Evolutionary conservation across 768 basidiomycete genomes (phyloP).

Genomic region (Agrocybe pediades): DNA sequence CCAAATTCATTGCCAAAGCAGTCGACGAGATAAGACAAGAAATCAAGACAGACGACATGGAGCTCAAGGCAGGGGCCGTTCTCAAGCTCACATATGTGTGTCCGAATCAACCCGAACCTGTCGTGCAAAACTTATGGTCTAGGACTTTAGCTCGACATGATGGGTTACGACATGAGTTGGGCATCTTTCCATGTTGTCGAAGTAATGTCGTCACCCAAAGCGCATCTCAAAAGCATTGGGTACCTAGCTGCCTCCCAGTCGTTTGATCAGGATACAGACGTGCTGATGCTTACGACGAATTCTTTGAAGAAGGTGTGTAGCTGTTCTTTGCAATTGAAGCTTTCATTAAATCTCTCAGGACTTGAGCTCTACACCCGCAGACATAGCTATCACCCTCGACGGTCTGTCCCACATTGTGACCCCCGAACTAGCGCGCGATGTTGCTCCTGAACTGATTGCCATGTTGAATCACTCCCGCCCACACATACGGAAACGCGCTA

Average conservation of each 20-base stretch:
- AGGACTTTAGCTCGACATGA: constrained; percentile 84
- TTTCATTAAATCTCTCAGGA: constrained; percentile 55
- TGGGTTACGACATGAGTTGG: constrained; percentile 93
- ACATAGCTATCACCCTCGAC: constrained; percentile 75
- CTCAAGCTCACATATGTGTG: constrained; percentile 96
- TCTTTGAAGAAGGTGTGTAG: constrained; percentile 83
- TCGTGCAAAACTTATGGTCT: not conserved
- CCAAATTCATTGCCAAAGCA: constrained; percentile 88
- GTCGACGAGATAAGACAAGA: constrained; percentile 94
- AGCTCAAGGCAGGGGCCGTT: constrained; percentile 92
- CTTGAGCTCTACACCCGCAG: constrained; percentile 72
- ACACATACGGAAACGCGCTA: constrained; percentile 87
- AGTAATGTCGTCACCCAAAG: constrained; percentile 92
- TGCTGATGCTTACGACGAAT: constrained; percentile 97
- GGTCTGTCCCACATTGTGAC: constrained; percentile 86
- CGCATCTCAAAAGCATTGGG: constrained; percentile 93
- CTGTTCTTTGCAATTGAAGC: not conserved
- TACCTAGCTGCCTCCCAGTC: constrained; percentile 93
- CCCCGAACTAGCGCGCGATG: constrained; percentile 87
- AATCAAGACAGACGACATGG: constrained; percentile 93
- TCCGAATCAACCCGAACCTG: constrained; percentile 19
- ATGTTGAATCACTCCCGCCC: constrained; percentile 91
- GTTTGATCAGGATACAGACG: constrained; percentile 93
- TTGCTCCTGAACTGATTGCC: constrained; percentile 79
- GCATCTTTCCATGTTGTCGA: constrained; percentile 97